Conservation (phyloP, 805 yeast genomes). For the Saccharomycopsis lassenensis region DNA sequence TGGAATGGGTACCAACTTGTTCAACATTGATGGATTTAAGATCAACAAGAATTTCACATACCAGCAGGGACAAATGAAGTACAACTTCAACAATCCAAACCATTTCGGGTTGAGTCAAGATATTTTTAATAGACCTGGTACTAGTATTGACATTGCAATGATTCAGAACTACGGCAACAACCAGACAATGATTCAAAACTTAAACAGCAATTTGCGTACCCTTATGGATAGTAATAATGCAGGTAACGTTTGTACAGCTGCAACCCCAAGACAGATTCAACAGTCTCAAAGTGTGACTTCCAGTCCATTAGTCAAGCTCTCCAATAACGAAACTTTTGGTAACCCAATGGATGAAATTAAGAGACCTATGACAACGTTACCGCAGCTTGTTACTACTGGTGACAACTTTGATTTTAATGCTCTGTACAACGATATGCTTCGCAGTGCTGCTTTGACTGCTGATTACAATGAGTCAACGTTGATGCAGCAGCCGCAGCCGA, state of each 20-base stretch:
- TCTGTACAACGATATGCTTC: slow-evolving; percentile 6
- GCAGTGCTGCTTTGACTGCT: slow-evolving; percentile 5
- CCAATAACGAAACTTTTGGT: no score
- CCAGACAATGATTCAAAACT: no score
- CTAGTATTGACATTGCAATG: slow-evolving; percentile 16
- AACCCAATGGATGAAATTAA: no score
- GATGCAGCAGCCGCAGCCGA: slow-evolving; percentile 15
- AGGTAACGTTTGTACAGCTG: no score
- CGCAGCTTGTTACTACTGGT: slow-evolving; percentile 16
- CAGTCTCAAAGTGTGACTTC: no score
- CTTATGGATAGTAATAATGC: no score
- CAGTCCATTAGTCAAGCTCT: no score
- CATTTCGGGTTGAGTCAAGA: slow-evolving; percentile 15
- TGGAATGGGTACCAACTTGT: no score
- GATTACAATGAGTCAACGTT: no score
- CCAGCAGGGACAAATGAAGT: slow-evolving; percentile 8
- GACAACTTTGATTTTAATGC: slow-evolving; percentile 7
- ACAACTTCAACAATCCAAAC: slow-evolving; percentile 9
- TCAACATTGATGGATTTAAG: slow-evolving; percentile 11
- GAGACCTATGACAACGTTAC: slow-evolving; percentile 17
- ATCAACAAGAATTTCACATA: slow-evolving; percentile 11
- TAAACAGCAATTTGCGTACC: no score
- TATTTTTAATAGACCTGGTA: slow-evolving; percentile 14
- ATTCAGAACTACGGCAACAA: slow-evolving; percentile 10
- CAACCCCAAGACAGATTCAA: no score